Base-by-base conservation (phyloP, 805 yeast genomes). In the Metschnikowia lachancei region DNA sequence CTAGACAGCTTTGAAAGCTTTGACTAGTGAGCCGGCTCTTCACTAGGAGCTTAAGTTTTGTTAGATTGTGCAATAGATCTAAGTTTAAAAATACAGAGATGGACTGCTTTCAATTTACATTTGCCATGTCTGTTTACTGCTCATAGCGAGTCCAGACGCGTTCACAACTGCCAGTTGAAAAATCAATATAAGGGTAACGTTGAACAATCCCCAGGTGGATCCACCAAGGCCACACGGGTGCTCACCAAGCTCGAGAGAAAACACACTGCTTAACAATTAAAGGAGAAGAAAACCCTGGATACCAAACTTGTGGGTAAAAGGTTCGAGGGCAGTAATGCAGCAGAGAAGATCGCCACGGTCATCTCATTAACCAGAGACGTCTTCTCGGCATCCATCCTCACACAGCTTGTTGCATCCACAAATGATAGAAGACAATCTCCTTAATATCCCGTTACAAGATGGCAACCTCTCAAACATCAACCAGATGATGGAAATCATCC, bases 161-260 rank as follows among this genome's bases (percentile, higher is more conserved):
- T n/a, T n/a, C n/a, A n/a, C n/a, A n/a, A n/a, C n/a, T n/a, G 96
- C 50, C 80, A 90, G 30, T 66, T 92, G 59, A 95, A 90, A 62
- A 87, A 88, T 53, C 74, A 80, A 49, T 73, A 72, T 58, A 91
- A 86, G 61, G 98, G 98, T 50, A 91, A 89, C 64, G 87, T 92
- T 30, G 98, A 91, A 60, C 86, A 84, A 58, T 68, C 78, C 2
- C 53, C 66, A 28, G 53, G 63, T 18, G 62, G 61, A 12, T 42
- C 55, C 17, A 63, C 72, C 42, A 72, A 71, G 50, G 59, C 71
- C 22, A 51, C 66, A 18, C 72, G 70, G 51, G 64, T 63, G 20
- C 64, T 67, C 41, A 70, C 75, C 39, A 76, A 74, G 56, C 59
- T 74, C 32, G 91, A 88, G 58, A 80, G 99, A 57, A 86, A 82